These are phyloP conservation scores for Aurifilum marmelostoma DNA, from an alignment of 2,329 filamentous ascomycete genomes.

Conservation along the genomic window DNA sequence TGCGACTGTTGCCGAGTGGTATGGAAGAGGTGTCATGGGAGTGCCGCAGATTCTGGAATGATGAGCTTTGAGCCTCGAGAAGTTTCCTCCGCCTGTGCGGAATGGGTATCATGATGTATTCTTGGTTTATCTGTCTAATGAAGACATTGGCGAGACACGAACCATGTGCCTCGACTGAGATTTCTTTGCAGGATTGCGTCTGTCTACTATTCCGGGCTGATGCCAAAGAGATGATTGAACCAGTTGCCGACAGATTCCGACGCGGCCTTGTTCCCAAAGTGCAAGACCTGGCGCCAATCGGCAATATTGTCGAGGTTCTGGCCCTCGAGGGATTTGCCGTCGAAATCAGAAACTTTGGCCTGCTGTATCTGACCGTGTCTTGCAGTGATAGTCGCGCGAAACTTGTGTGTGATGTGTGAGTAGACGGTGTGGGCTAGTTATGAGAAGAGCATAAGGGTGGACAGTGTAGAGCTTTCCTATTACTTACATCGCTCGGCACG, in stretches of 20 bases:
- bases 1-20: conserved; percentile 91
- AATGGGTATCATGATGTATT: conserved; percentile 22
- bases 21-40: conserved; percentile 89
- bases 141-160: background rate
- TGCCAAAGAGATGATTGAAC: conserved; percentile 39
- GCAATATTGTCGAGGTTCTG: conserved; percentile 34
- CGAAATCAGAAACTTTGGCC: conserved; percentile 34
- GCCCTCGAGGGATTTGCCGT: conserved; percentile 30
- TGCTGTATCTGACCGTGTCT: conserved; percentile 45
- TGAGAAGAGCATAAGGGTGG: too few relatives aligned
- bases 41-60: conserved; percentile 42
- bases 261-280: conserved; percentile 23
- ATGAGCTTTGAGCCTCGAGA: conserved; percentile 18
- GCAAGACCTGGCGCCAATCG: conserved; percentile 37
- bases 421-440: background rate
- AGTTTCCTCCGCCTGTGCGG: background rate
- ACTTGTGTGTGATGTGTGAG: conserved; percentile 29
- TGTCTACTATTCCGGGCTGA: background rate
- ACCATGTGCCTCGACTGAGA: background rate
- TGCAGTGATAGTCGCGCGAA: conserved; percentile 42
- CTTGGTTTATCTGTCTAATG: conserved; percentile 9
- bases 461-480: background rate
- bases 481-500: conserved; percentile 50
- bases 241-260: conserved; percentile 32
- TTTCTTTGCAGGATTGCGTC: background rate